A percentile compares a stretch with the other conserved stretches of the same genome.
Conservation (phyloP, 2,329 filamentous ascomycete genomes). For the Microcera coccophila region DNA sequence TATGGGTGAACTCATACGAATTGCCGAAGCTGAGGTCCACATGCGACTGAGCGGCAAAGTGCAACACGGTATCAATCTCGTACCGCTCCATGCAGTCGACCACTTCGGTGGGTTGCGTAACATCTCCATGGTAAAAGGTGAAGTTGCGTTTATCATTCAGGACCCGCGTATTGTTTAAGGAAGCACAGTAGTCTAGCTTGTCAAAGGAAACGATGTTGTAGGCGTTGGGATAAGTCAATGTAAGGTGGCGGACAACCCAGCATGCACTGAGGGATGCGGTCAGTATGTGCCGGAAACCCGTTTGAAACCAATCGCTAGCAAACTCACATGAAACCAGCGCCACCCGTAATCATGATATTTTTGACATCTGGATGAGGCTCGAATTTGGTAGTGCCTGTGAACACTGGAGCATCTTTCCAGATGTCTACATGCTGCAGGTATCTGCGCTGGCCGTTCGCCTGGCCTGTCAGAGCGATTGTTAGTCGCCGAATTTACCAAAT, state of each 20-base stretch:
- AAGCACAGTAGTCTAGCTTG: slow-evolving; percentile 79
- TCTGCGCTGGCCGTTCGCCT: slow-evolving; percentile 21
- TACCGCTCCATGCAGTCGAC: slow-evolving; percentile 66
- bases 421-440: slow-evolving; percentile 59
- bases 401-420: slow-evolving; percentile 68
- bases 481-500: not conserved
- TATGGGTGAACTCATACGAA: slow-evolving; percentile 75
- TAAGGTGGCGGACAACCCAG: slow-evolving; percentile 77
- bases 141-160: slow-evolving; percentile 69
- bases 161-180: slow-evolving; percentile 71
- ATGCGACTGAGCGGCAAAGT: slow-evolving; percentile 83
- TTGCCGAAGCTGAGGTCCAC: slow-evolving; percentile 81
- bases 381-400: slow-evolving; percentile 67
- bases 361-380: slow-evolving; percentile 64
- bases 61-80: slow-evolving; percentile 74
- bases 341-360: slow-evolving; percentile 81
- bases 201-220: slow-evolving; percentile 83
- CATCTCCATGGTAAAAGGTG: slow-evolving; percentile 73
- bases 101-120: slow-evolving; percentile 67
- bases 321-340: slow-evolving; percentile 78
- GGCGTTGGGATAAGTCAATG: slow-evolving; percentile 64
- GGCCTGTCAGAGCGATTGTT: slow-evolving; percentile 8
- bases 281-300: slow-evolving; percentile 10
- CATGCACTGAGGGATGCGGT: slow-evolving; percentile 56
- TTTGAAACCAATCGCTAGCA: not conserved